Evolutionary conservation across 163 green algal species (phyloP).

Genomic region (Scenedesmus sp.): DNA sequence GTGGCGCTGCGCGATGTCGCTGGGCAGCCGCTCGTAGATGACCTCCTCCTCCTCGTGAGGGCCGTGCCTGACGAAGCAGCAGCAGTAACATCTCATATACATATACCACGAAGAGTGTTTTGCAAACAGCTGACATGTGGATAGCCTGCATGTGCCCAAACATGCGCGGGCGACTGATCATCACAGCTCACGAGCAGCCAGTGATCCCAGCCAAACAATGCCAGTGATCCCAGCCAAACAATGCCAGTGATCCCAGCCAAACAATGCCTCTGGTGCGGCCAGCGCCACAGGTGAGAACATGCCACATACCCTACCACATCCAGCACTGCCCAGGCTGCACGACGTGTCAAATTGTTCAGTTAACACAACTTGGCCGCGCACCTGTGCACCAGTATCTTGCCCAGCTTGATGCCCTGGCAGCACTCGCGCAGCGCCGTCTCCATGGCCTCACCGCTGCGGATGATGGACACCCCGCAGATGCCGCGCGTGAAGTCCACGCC

Average conservation of each 20-base stretch:
- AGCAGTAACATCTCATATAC: not conserved
- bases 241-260: no score
- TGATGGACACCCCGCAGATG: conserved; percentile 97
- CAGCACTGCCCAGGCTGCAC: no score
- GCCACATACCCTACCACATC: no score
- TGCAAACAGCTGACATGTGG: not conserved
- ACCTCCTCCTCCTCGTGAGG: conserved; percentile 67
- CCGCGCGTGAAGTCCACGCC: conserved; percentile 96
- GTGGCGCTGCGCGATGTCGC: conserved; percentile 92
- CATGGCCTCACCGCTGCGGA: conserved; percentile 97
- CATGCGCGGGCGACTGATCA: not conserved
- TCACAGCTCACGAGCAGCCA: not conserved
- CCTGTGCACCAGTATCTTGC: conserved; percentile 76
- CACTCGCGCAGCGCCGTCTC: conserved; percentile 93
- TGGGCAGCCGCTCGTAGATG: conserved; percentile 94
- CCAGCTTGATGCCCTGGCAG: conserved; percentile 55
- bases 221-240: no score
- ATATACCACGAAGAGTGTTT: not conserved
- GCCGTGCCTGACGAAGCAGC: conserved; percentile 32
- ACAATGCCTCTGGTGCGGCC: no score
- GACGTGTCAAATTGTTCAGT: no score
- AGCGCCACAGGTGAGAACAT: no score
- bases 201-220: not conserved
- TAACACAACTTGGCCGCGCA: not conserved
- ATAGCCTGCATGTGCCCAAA: not conserved